phyloP scores from a whole-genome alignment of 345 rosid species.

The Garcia nutans region DNA sequence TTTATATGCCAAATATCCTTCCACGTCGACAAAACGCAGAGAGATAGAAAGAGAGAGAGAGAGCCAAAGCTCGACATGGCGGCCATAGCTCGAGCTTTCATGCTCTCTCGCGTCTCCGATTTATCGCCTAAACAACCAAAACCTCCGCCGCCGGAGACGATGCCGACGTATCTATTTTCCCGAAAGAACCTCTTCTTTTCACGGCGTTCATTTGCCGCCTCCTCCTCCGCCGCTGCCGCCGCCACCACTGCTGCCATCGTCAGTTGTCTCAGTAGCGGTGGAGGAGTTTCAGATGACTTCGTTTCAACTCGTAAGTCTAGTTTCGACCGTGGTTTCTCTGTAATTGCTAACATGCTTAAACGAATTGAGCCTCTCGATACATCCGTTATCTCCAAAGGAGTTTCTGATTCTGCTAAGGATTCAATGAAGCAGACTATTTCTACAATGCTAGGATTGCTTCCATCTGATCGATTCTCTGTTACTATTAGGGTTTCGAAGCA shows the following conservation, averaged over 20 bases:
- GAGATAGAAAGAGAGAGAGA: constrained; percentile 14
- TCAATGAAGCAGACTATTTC: constrained; percentile 95
- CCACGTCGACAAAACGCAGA: constrained; percentile 3
- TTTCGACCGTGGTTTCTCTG: constrained; percentile 67
- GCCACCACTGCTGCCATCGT: background rate
- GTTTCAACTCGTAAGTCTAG: constrained; percentile 75
- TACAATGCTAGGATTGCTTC: constrained; percentile 86
- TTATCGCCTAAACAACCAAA: constrained; percentile 27
- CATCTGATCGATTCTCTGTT: constrained; percentile 75
- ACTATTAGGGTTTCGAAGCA: constrained; percentile 52
- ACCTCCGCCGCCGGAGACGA: constrained; percentile 7
- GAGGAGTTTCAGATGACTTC: constrained; percentile 55
- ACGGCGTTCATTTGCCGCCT: constrained; percentile 17
- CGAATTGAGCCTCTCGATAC: constrained; percentile 79
- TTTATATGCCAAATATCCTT: background rate
- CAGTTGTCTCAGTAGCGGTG: constrained; percentile 22
- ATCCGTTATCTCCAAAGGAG: constrained; percentile 67
- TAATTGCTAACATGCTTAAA: constrained; percentile 73
- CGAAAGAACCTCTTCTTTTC: constrained; percentile 15
- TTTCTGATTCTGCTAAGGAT: constrained; percentile 83
- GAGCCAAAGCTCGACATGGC: constrained; percentile 45
- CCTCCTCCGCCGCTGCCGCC: constrained; percentile 22
- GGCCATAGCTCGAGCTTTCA: constrained; percentile 55
- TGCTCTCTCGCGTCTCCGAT: constrained; percentile 41
- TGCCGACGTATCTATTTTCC: constrained; percentile 9